A percentile compares a stretch with the other conserved stretches of the same genome.
phyloP scores from a whole-genome alignment of 805 yeast species.

The Saccharomycopsis babjevae region DNA sequence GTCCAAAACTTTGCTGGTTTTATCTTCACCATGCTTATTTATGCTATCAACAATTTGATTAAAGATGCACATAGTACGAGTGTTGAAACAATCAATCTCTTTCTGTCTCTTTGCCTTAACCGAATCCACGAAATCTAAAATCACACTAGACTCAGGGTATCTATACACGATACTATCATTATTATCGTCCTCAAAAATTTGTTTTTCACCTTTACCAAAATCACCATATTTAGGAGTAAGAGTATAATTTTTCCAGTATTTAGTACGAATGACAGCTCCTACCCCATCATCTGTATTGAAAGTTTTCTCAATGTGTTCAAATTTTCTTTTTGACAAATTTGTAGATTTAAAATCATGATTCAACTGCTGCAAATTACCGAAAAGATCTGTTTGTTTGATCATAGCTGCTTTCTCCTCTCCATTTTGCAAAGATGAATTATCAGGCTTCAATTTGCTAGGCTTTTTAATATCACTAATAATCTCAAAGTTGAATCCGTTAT shows the following conservation, averaged over 20 bases:
- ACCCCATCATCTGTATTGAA: not conserved
- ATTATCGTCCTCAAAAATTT: conserved; percentile 16
- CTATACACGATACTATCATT: conserved; percentile 44
- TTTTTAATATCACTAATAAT: conserved; percentile 36
- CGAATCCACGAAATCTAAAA: conserved; percentile 57
- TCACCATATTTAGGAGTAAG: not conserved
- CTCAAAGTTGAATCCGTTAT: conserved; percentile 51
- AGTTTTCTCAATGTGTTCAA: not conserved
- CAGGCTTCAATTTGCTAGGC: not conserved
- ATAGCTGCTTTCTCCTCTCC: not conserved
- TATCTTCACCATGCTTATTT: conserved; percentile 16
- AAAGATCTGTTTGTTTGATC: not conserved
- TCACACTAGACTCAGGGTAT: conserved; percentile 56
- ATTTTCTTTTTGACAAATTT: not conserved
- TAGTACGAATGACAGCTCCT: not conserved
- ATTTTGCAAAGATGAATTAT: not conserved
- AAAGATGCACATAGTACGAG: conserved; percentile 26
- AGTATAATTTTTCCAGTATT: not conserved
- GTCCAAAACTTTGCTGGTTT: conserved; percentile 3
- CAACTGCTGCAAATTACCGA: not conserved
- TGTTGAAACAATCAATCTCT: conserved; percentile 26
- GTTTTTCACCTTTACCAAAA: not conserved
- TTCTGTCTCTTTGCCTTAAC: conserved; percentile 29
- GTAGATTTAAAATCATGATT: not conserved
- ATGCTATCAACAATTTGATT: conserved; percentile 14